Conservation (phyloP, 768 basidiomycete genomes). For the Gloeostereum incarnatum region DNA sequence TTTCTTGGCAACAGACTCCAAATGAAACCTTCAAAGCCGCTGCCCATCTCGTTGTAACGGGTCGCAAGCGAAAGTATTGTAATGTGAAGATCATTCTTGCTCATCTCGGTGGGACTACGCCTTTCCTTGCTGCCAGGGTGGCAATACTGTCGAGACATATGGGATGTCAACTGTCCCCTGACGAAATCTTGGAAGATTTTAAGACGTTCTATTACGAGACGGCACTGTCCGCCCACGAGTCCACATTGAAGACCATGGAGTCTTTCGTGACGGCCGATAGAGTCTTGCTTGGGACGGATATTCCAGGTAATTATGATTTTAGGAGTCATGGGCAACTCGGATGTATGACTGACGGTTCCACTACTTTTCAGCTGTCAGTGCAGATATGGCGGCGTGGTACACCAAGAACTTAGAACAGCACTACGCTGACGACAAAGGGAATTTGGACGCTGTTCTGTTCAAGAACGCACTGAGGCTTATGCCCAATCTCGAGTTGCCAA, state of each 20-base stretch:
- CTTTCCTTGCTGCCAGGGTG: conserved; percentile 58
- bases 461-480: conserved; percentile 47
- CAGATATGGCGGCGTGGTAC: conserved; percentile 51
- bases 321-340: neutral
- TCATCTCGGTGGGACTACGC: conserved; percentile 65
- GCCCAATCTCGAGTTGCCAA: conserved; percentile 17
- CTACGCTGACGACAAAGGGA: conserved; percentile 28
- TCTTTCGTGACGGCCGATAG: conserved; percentile 38
- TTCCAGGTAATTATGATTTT: conserved; percentile 44
- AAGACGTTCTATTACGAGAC: conserved; percentile 67
- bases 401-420: conserved; percentile 41
- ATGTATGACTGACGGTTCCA: neutral
- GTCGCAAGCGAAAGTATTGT: conserved; percentile 52
- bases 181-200: conserved; percentile 64
- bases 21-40: conserved; percentile 81
- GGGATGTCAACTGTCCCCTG: conserved; percentile 54
- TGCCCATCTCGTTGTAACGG: conserved; percentile 66
- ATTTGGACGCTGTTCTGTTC: conserved; percentile 33
- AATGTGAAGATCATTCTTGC: conserved; percentile 59
- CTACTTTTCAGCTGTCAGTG: conserved; percentile 40
- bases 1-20: conserved; percentile 43
- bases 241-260: conserved; percentile 41
- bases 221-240: conserved; percentile 50
- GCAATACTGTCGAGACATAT: conserved; percentile 60
- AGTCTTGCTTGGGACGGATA: conserved; percentile 68